Base-by-base conservation (phyloP, 1,139 yeast genomes). In the Pichia cactophila region DNA sequence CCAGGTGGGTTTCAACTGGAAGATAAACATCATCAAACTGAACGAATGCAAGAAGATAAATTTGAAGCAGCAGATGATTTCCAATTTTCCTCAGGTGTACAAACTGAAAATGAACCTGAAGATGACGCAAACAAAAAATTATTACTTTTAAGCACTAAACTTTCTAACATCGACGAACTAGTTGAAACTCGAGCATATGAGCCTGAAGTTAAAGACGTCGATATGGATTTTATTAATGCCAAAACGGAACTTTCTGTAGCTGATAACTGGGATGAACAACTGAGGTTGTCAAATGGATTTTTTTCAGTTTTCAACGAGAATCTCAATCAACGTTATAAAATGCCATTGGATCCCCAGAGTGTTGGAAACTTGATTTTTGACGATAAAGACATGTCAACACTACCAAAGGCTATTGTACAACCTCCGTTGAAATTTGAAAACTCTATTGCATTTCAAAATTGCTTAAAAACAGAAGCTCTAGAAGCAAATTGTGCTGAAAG, bases 111-210 rank as follows among this genome's bases (percentile, higher is more conserved):
- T 11, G 29, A 23, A 23, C 10, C 11, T n/a, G 26, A 7, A 5
- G 36, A 42, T 38, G 16, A 42, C 11, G 39, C 23, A 8, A 33
- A 39, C 3, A 42, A 36, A n/a, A 39, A 39, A n/a, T 35, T 47
- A n/a, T 41, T 28, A 5, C 23, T 48, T 6, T 11, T 50, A 1
- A 38, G 44, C 17, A 16, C 42, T 5, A 44, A 35, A 14, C 10
- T 47, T 2, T 44, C 48, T 11, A 50, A 44, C 33, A 49, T 54
- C 46, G 67, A 61, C 12, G 57, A 81, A 11, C 41, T 51, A 16
- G 72, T 81, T 9, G 72, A 76, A 46, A 86, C 81, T 55, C 83
- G 80, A 58, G 84, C 80, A 1, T 84, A 77, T 58, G 94, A 85
- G 63, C 92, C 92, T 0, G 71, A 72, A 48, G 65, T 74, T 16